Percentiles rank a stretch among this genome's conserved stretches.
Conservation (phyloP, 768 basidiomycete genomes). For the Calocybe cyanea region DNA sequence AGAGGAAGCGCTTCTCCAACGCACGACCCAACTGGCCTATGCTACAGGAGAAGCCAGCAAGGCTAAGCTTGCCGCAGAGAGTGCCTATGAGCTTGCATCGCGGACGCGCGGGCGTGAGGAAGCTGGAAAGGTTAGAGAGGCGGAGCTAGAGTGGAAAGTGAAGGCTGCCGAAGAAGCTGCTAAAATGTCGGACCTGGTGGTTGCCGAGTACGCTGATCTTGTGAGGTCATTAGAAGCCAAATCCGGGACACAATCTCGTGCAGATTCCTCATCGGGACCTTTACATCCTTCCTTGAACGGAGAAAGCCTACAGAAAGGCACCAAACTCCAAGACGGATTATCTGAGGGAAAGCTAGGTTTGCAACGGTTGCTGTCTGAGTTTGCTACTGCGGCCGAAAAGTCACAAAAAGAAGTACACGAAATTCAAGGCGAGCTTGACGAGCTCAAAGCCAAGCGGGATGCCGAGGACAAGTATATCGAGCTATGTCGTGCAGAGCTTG, state of each 20-base stretch:
- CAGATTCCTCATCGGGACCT: neutral
- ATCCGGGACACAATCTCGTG: constrained; percentile 14
- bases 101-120: constrained; percentile 54
- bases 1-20: constrained; percentile 49
- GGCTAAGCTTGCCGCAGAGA: constrained; percentile 40
- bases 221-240: constrained; percentile 61
- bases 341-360: constrained; percentile 46
- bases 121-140: constrained; percentile 43
- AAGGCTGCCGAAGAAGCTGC: constrained; percentile 52
- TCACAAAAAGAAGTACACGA: constrained; percentile 40
- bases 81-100: constrained; percentile 53
- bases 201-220: constrained; percentile 72
- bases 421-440: constrained; percentile 41
- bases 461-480: constrained; percentile 42
- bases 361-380: constrained; percentile 45
- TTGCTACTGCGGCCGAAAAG: constrained; percentile 41
- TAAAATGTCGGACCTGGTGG: constrained; percentile 59
- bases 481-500: constrained; percentile 42
- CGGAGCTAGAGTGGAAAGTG: constrained; percentile 42
- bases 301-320: neutral
- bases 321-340: constrained; percentile 31
- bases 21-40: constrained; percentile 44
- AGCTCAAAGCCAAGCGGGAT: constrained; percentile 37
- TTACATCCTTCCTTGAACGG: neutral
- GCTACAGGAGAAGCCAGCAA: constrained; percentile 39